phyloP scores from a whole-genome alignment of 2,329 filamentous ascomycete genomes.

The Fusarium solani-melongenae region DNA sequence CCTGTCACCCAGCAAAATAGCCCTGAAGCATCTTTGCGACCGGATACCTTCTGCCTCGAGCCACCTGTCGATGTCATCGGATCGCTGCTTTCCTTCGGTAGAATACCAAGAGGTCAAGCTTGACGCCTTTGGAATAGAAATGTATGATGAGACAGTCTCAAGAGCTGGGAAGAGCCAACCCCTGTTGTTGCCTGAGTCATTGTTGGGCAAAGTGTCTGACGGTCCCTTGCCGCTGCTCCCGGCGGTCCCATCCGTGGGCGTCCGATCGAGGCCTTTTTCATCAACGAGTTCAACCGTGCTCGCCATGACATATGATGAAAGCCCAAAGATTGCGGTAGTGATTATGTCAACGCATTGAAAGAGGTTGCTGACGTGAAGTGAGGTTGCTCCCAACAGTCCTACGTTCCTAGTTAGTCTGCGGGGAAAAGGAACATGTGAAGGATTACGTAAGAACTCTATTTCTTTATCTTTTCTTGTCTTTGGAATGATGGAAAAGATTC shows the following conservation, averaged over 20 bases:
- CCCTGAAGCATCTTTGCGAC: not conserved
- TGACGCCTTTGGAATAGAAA: not conserved
- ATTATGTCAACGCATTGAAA: not conserved
- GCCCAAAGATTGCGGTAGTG: not conserved
- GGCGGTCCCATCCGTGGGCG: not conserved
- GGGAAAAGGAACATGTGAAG: not conserved
- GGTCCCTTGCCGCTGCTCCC: not conserved
- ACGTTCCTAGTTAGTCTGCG: not conserved
- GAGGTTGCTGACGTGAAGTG: not conserved
- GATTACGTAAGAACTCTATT: not conserved
- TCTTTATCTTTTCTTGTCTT: not conserved
- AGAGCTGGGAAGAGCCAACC: not conserved
- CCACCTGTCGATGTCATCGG: conserved; percentile 1
- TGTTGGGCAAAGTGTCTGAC: not conserved
- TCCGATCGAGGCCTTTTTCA: not conserved
- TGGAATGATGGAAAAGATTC: not conserved
- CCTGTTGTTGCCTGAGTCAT: not conserved
- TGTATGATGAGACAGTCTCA: not conserved
- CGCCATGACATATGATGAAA: not conserved
- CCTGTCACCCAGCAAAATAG: not conserved
- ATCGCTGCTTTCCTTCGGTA: not conserved
- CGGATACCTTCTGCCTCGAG: not conserved
- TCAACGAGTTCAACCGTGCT: not conserved
- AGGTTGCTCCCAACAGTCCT: not conserved
- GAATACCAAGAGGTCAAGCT: not conserved